Base-by-base conservation (phyloP, 2,329 filamentous ascomycete species). In the Pseudogymnoascus sp. region DNA sequence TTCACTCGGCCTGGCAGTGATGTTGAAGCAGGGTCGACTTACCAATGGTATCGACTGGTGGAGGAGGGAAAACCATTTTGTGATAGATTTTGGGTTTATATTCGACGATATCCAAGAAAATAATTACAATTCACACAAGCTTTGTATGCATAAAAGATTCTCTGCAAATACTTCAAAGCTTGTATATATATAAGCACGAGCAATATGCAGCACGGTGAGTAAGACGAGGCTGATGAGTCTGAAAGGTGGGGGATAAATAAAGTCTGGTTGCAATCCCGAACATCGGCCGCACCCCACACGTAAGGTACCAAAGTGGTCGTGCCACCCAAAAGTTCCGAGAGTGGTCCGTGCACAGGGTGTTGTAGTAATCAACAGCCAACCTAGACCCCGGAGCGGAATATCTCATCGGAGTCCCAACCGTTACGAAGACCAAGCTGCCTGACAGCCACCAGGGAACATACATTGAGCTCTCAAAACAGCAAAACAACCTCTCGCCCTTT, bases 41-140 rank as follows among this genome's bases (percentile, higher is more conserved):
- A 84, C 82, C 83, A 79, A 96, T 93, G 67, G 88, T 89, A 72
- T 85, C 86, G 69, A 90, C 86, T 3, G 90, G 88, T 10, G 88
- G 85, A 31, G 91, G 91, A 68, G 91, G 91, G 73, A 93, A 93
- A 40, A 78, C 59, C 74, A 78, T 77, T 33, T 62, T 69, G 60
- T 56, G 26, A 56, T 56, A 56, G 50, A 33, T 56, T 56, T 35
- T 35, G 17, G 50, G 35, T 59, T 23, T 40, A 13, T 13, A 53
- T n/a, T 7, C 11, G n/a, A 61, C 19, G 21, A 56, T 59, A 60
- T 62, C 26, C 17, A 35, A 56, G 29, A 9, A 56, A 33, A 56
- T 56, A 56, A 11, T 35, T 19, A 56, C 50, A 56, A 56, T 56
- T 56, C 29, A 33, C 50, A 56, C 50, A 21, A 56, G 4, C 13